Base-by-base conservation (phyloP, 345 rosid genomes). In the Brassica juncea region DNA sequence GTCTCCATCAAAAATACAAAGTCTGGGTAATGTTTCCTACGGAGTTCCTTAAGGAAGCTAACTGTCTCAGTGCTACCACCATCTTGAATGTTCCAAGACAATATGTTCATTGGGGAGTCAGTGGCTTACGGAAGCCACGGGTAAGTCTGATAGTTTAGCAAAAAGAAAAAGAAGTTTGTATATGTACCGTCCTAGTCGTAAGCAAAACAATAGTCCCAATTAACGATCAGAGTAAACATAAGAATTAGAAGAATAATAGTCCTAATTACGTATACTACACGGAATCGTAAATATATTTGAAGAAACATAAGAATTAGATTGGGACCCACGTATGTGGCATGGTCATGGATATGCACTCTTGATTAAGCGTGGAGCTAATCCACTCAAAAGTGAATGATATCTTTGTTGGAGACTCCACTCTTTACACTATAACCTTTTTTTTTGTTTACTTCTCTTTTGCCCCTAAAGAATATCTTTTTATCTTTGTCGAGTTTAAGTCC, bases 291-390 rank as follows among this genome's bases (percentile, higher is more conserved):
- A 52, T 9, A 10, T 15, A 52, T 3, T 37, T 37, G 68, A 70
- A 31, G 76, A 64, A 74, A 69, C 61, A 63, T 1, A 70, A 30
- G 68, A 63, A 65, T n/a, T 70, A 64, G 44, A 64, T 1, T 14
- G 80, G 83, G 76, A 57, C 71, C 83, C 76, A 75, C 28, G 68
- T 10, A 8, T 42, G 66, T 54, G 72, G 68, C 11, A 74, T 74
- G 59, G 72, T 61, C n/a, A 73, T 73, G 61, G 73, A 70, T 39
- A 80, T 75, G 83, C 80, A 80, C 83, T 55, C 65, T 80, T 75
- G 75, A 75, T 80, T 80, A 80, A 80, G 83, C 83, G 83, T 80
- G 83, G 68, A 80, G 83, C 66, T 80, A 75, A 80, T 80, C 83
- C 83, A 80, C 83, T 80, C 80, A 70, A 80, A 75, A 28, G 68